Percentiles rank a stretch among this genome's conserved stretches.
These are phyloP conservation scores for Didymosphaeria variabile DNA, from an alignment of 2,329 filamentous ascomycete species.

Conservation along the genomic window DNA sequence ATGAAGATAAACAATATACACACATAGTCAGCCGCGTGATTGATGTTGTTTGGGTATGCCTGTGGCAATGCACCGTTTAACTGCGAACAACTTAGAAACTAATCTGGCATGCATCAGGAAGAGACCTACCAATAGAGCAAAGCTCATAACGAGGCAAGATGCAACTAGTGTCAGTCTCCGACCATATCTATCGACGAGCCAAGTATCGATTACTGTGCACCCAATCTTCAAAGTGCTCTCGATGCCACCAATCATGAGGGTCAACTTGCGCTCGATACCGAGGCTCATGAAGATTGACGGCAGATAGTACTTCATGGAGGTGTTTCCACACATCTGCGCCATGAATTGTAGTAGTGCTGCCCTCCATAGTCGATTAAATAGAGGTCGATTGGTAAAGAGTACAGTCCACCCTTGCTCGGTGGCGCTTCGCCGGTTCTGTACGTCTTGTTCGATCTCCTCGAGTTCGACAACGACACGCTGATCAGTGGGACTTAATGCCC, in stretches of 20 bases:
- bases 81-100: conserved; percentile 42
- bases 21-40: conserved; percentile 58
- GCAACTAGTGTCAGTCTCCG: conserved; percentile 59
- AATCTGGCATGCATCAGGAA: too few species aligned
- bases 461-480: conserved; percentile 53
- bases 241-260: conserved; percentile 64
- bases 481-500: conserved; percentile 48
- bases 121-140: conserved; percentile 60
- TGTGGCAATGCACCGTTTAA: conserved; percentile 64
- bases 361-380: conserved; percentile 65
- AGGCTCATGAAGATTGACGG: conserved; percentile 63
- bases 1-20: conserved; percentile 67
- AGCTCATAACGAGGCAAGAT: conserved; percentile 63
- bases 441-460: conserved; percentile 57
- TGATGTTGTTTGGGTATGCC: conserved; percentile 61
- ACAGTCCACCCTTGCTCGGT: conserved; percentile 54
- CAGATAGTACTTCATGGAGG: conserved; percentile 69
- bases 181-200: conserved; percentile 64
- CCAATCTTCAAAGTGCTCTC: conserved; percentile 67
- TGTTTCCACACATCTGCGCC: conserved; percentile 68
- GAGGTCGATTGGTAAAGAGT: conserved; percentile 59
- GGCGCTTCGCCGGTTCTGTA: conserved; percentile 50
- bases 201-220: conserved; percentile 65
- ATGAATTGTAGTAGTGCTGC: conserved; percentile 67
- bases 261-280: conserved; percentile 58